A percentile compares a stretch with the other conserved stretches of the same genome.
phyloP scores from a whole-genome alignment of 345 rosid genomes.

The Corchorus capsularis region DNA sequence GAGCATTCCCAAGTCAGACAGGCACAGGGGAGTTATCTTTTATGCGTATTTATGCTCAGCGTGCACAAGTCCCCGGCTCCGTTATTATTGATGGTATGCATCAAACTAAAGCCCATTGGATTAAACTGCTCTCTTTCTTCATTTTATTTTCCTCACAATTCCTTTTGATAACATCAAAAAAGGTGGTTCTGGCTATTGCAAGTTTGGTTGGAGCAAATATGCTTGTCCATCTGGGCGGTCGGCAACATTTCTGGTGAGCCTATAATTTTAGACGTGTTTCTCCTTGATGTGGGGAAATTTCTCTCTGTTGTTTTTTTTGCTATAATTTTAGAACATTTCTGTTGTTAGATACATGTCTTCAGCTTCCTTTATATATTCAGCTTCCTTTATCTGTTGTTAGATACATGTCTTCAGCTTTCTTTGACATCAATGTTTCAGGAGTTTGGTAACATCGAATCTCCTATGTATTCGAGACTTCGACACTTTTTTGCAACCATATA shows the following conservation, averaged over 20 bases:
- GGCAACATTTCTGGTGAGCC: slow-evolving; percentile 77
- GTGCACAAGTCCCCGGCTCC: slow-evolving; percentile 65
- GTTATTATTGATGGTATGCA: slow-evolving; percentile 77
- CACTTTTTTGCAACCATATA: slow-evolving; percentile 73
- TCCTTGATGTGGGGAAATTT: not conserved
- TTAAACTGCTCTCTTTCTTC: not conserved
- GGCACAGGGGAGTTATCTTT: slow-evolving; percentile 52
- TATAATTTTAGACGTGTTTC: slow-evolving; percentile 5
- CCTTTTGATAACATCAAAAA: not conserved
- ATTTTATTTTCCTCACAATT: not conserved
- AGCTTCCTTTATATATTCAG: not conserved
- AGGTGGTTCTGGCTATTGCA: slow-evolving; percentile 98
- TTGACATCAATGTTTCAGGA: slow-evolving; percentile 52
- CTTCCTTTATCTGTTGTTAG: not conserved
- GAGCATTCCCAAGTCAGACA: slow-evolving; percentile 39
- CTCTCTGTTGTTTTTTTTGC: slow-evolving; percentile 14
- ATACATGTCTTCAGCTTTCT: not conserved
- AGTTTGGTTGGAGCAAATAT: slow-evolving; percentile 89
- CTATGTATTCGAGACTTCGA: slow-evolving; percentile 71
- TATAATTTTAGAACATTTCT: no score
- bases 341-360: slow-evolving; percentile 3
- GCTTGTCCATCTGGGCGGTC: slow-evolving; percentile 70
- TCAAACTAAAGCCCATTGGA: not conserved
- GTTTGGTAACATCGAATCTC: slow-evolving; percentile 91
- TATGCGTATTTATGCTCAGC: slow-evolving; percentile 66